These are phyloP conservation scores for Apiotrichum akiyoshidainum DNA, from an alignment of 1,284 basidiomycete genomes.

Conservation along the genomic window DNA sequence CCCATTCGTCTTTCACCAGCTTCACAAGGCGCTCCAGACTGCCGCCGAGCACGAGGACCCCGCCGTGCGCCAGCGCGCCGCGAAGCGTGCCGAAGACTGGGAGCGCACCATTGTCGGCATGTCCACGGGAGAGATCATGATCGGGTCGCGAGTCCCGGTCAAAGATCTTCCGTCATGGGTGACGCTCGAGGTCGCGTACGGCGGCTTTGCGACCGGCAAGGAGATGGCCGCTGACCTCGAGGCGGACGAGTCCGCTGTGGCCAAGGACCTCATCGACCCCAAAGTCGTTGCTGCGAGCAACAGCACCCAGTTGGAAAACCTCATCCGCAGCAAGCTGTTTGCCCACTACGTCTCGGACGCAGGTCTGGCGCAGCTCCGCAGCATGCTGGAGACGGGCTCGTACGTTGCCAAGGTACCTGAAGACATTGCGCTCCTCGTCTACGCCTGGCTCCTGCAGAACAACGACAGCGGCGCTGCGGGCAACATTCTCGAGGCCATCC, in stretches of 20 bases:
- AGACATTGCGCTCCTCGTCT: constrained; percentile 5
- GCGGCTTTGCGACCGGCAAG: constrained; percentile 6
- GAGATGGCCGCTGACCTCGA: constrained; percentile 1
- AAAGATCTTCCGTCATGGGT: constrained; percentile 7
- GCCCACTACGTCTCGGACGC: constrained; percentile 9
- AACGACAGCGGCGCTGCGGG: constrained; percentile 1
- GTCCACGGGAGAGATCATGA: not conserved
- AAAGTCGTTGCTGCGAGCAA: too few species aligned
- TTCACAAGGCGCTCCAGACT: not conserved
- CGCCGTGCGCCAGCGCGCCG: constrained; percentile 1
- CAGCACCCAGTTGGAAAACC: not conserved
- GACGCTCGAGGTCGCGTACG: constrained; percentile 6
- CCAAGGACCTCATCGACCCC: not conserved
- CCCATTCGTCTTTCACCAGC: not conserved
- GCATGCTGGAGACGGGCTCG: constrained; percentile 5
- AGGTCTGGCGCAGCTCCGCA: not conserved
- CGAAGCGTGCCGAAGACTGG: constrained; percentile 5
- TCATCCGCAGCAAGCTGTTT: constrained; percentile 1
- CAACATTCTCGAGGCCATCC: constrained; percentile 3
- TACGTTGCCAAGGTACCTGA: constrained; percentile 4
- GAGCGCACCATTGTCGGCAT: not conserved
- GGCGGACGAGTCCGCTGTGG: not conserved
- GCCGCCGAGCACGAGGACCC: not conserved
- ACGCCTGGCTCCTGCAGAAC: constrained; percentile 7
- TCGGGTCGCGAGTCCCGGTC: constrained; percentile 9